phyloP scores from a whole-genome alignment of 495 filamentous ascomycete genomes.

The Xylaria cubensis region DNA sequence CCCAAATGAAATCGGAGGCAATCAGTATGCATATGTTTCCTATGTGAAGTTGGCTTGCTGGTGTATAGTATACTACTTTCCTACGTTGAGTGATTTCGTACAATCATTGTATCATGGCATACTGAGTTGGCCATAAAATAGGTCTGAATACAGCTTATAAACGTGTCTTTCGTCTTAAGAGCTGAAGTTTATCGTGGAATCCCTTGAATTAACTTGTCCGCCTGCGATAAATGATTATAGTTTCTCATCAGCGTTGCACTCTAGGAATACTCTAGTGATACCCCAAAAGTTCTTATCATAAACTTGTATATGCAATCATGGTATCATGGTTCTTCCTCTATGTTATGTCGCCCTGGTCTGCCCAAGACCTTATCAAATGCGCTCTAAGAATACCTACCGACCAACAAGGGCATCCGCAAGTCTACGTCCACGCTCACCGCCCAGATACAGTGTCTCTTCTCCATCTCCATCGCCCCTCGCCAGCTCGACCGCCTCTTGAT shows the following conservation, averaged over 20 bases:
- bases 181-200: background rate
- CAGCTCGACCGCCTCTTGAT: slow-evolving; percentile 77
- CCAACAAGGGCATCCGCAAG: slow-evolving; percentile 67
- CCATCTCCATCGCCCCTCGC: slow-evolving; percentile 63
- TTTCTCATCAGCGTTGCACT: background rate
- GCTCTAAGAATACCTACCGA: slow-evolving; percentile 22
- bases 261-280: background rate
- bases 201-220: background rate
- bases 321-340: slow-evolving; percentile 13
- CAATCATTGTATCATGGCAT: background rate
- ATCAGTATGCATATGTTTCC: background rate
- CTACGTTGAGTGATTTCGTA: background rate
- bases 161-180: background rate
- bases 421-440: slow-evolving; percentile 70
- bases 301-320: slow-evolving; percentile 1
- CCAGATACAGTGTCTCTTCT: slow-evolving; percentile 66
- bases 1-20: background rate
- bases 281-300: background rate
- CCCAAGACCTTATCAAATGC: background rate
- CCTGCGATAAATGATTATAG: background rate
- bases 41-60: background rate
- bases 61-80: background rate
- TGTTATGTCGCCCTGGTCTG: background rate
- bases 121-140: background rate
- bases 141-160: background rate